Evolutionary conservation across 331 rosid species (phyloP).

Genomic region (Malus hybrid): DNA sequence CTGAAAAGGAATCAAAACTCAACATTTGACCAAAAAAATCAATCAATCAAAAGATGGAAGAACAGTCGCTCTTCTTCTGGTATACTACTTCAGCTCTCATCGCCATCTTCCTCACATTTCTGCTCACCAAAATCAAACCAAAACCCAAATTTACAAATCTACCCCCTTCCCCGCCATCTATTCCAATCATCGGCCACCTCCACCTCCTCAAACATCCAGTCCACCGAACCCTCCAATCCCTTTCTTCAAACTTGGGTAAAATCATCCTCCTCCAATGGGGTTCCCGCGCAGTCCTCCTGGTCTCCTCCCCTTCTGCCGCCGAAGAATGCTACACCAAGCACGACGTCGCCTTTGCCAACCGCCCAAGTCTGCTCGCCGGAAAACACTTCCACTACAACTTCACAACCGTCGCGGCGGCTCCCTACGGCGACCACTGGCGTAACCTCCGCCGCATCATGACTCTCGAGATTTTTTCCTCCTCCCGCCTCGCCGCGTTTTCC

Average conservation of each 20-base stretch:
- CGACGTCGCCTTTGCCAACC: constrained; percentile 17
- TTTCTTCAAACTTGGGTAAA: constrained; percentile 9
- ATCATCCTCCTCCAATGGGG: constrained; percentile 12
- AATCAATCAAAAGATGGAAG: too few relatives aligned
- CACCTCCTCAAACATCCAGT: constrained; percentile 23
- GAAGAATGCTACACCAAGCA: constrained; percentile 15
- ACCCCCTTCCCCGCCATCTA: constrained; percentile 1
- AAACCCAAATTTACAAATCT: too few relatives aligned
- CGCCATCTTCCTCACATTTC: too few relatives aligned
- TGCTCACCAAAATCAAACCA: too few relatives aligned
- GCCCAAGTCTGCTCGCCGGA: constrained; percentile 13
- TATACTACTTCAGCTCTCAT: too few relatives aligned
- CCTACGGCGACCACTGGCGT: constrained; percentile 14
- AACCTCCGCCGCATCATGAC: constrained; percentile 15
- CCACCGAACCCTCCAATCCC: constrained; percentile 12
- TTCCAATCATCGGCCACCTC: constrained; percentile 21
- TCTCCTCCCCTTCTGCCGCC: constrained; percentile 17
- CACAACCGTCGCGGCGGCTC: neutral
- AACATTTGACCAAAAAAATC: too few relatives aligned
- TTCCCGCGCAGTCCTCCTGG: constrained; percentile 2
- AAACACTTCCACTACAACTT: constrained; percentile 20
- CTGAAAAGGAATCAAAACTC: too few relatives aligned
- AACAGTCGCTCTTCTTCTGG: too few relatives aligned
- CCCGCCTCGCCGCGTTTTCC: neutral
- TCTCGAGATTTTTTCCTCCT: constrained; percentile 8